Conservation (phyloP, 2,329 filamentous ascomycete genomes). For the Fusarium sp. region DNA sequence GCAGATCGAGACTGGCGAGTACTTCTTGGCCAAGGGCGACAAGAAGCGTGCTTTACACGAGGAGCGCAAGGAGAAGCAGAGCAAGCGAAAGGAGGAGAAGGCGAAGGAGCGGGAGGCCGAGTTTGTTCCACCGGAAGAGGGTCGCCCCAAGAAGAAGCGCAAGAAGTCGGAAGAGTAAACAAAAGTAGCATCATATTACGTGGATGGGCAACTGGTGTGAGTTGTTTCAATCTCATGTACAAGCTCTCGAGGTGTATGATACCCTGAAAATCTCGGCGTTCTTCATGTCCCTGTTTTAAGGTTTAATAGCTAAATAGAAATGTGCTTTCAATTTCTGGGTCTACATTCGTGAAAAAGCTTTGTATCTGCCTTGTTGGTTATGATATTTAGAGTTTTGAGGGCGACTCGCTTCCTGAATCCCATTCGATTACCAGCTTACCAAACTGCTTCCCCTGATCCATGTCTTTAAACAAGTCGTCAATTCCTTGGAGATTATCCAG, state of each 20-base stretch:
- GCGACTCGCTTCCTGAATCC: slow-evolving; percentile 46
- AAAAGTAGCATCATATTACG: slow-evolving; percentile 17
- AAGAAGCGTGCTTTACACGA: slow-evolving; percentile 86
- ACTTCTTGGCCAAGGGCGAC: slow-evolving; percentile 91
- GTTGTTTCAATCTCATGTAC: slow-evolving; percentile 23
- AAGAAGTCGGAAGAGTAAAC: slow-evolving; percentile 59
- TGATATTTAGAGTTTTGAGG: slow-evolving; percentile 53
- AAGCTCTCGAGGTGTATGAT: slow-evolving; percentile 43
- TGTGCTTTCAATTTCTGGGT: background rate
- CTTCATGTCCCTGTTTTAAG: slow-evolving; percentile 27
- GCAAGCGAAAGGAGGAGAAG: slow-evolving; percentile 88
- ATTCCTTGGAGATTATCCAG: slow-evolving; percentile 82
- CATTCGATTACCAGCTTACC: slow-evolving; percentile 90
- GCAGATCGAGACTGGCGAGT: slow-evolving; percentile 98
- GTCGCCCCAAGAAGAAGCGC: slow-evolving; percentile 71
- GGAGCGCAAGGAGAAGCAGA: slow-evolving; percentile 85
- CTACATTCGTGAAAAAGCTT: background rate
- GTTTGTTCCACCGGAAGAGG: slow-evolving; percentile 87
- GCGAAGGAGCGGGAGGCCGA: slow-evolving; percentile 85
- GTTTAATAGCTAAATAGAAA: slow-evolving; percentile 16
- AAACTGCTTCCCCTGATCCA: slow-evolving; percentile 87
- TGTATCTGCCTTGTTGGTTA: background rate
- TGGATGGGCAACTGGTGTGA: slow-evolving; percentile 34
- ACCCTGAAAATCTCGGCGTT: slow-evolving; percentile 44
- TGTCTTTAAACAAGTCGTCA: slow-evolving; percentile 84